Conservation (phyloP, 768 basidiomycete genomes). For the Ramaria sp. region DNA sequence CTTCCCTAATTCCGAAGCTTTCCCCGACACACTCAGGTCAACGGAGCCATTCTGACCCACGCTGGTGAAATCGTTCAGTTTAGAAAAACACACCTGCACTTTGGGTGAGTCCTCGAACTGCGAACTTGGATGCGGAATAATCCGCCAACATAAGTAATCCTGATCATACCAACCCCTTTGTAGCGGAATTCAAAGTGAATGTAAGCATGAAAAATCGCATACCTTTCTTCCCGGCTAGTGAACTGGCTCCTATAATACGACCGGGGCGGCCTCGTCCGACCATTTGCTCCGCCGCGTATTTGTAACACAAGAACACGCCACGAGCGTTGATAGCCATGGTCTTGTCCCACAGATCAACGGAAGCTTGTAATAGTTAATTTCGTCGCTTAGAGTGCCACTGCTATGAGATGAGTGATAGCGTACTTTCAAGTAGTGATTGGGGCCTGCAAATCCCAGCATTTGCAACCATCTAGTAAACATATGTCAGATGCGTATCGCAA, state of each 20-base stretch:
- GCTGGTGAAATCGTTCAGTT: background rate
- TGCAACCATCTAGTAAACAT: background rate
- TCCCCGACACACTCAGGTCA: background rate
- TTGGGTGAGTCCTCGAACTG: slow-evolving; percentile 32
- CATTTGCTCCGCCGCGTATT: slow-evolving; percentile 55
- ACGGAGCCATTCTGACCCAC: background rate
- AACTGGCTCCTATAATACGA: slow-evolving; percentile 38
- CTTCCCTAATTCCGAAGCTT: slow-evolving; percentile 23
- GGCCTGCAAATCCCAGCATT: background rate
- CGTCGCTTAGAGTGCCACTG: background rate
- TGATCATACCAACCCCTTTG: background rate
- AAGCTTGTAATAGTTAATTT: slow-evolving; percentile 14
- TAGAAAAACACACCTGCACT: slow-evolving; percentile 11
- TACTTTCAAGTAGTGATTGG: background rate
- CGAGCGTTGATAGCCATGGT: slow-evolving; percentile 40
- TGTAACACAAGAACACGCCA: slow-evolving; percentile 52
- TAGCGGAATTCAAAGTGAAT: background rate
- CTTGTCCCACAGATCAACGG: slow-evolving; percentile 29
- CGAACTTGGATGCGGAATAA: slow-evolving; percentile 33
- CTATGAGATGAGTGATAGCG: background rate
- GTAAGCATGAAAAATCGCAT: background rate
- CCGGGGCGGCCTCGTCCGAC: slow-evolving; percentile 40
- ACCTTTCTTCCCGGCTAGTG: slow-evolving; percentile 25
- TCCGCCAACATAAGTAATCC: background rate
- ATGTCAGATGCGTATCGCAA: background rate